These are phyloP conservation scores for Inosperma sp. DNA, from an alignment of 768 basidiomycete species.

Conservation along the genomic window DNA sequence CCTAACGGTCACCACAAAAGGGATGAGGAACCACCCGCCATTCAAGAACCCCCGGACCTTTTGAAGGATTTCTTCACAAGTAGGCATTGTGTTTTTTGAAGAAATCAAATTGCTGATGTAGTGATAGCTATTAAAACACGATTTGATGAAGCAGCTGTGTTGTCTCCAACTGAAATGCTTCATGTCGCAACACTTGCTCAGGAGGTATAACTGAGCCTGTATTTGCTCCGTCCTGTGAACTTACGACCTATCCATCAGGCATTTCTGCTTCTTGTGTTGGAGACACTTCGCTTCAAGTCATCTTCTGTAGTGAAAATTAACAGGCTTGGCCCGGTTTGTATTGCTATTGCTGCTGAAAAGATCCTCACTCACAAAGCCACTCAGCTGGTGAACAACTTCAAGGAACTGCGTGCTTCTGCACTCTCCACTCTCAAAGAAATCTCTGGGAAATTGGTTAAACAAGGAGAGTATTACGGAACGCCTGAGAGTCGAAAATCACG, in stretches of 20 bases:
- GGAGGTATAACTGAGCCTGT: slow-evolving; percentile 43
- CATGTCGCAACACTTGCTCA: slow-evolving; percentile 72
- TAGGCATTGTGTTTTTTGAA: slow-evolving; percentile 22
- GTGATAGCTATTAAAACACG: slow-evolving; percentile 50
- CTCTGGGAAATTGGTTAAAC: slow-evolving; percentile 45
- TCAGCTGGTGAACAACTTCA: slow-evolving; percentile 66
- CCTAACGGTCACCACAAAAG: slow-evolving; percentile 55
- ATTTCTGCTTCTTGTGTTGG: slow-evolving; percentile 64
- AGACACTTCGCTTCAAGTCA: slow-evolving; percentile 69
- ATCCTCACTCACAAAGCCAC: slow-evolving; percentile 8
- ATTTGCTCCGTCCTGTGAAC: slow-evolving; percentile 3
- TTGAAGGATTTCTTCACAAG: slow-evolving; percentile 61
- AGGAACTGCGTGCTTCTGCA: slow-evolving; percentile 53
- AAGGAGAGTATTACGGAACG: slow-evolving; percentile 49
- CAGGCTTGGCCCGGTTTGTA: slow-evolving; percentile 65
- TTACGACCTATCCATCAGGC: no score
- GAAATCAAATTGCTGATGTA: not conserved
- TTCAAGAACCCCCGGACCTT: slow-evolving; percentile 55
- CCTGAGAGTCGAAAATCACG: slow-evolving; percentile 49
- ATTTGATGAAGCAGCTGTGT: slow-evolving; percentile 42
- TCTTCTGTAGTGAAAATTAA: slow-evolving; percentile 64
- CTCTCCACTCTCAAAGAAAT: slow-evolving; percentile 52
- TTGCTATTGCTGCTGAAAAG: not conserved
- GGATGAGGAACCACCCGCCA: slow-evolving; percentile 64
- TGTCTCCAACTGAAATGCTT: slow-evolving; percentile 52